Conservation (phyloP, 2,329 filamentous ascomycete genomes). For the Penicillium fuscoglaucum region DNA sequence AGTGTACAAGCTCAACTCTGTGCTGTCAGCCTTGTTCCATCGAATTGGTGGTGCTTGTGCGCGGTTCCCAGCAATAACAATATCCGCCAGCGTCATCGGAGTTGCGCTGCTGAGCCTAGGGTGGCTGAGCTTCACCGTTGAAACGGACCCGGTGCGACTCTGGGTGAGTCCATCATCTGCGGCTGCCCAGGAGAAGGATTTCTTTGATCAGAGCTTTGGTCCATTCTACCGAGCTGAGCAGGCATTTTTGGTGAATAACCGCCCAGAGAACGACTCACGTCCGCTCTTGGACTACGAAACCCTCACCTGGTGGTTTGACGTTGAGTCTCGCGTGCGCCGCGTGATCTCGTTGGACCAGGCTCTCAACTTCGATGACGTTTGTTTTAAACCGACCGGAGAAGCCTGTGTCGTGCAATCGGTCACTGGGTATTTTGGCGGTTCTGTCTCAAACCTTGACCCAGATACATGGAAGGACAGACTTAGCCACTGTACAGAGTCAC, state of each 20-base stretch:
- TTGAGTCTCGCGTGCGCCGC: constrained; percentile 73
- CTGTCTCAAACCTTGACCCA: constrained; percentile 61
- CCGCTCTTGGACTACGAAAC: constrained; percentile 88
- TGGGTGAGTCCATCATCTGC: constrained; percentile 96
- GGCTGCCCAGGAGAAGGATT: constrained; percentile 88
- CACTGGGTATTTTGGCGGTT: constrained; percentile 80
- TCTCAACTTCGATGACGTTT: constrained; percentile 76
- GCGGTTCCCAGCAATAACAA: constrained; percentile 80
- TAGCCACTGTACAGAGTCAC: constrained; percentile 71
- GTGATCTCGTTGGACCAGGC: constrained; percentile 70
- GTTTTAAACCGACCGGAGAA: constrained; percentile 87
- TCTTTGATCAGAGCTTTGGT: constrained; percentile 90
- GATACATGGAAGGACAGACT: constrained; percentile 72
- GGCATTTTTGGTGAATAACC: constrained; percentile 90
- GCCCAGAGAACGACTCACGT: constrained; percentile 59
- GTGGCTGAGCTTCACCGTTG: constrained; percentile 85
- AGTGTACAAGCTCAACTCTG: constrained; percentile 79
- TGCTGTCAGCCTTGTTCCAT: constrained; percentile 77
- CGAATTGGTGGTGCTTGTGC: constrained; percentile 78
- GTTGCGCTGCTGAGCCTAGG: constrained; percentile 80
- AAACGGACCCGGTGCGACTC: constrained; percentile 83
- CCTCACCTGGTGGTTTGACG: constrained; percentile 87
- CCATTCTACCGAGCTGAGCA: constrained; percentile 96
- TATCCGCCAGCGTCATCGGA: constrained; percentile 70
- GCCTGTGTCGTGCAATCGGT: constrained; percentile 92